Conservation (phyloP, 768 basidiomycete genomes). For the Naematelia aurantialba region DNA sequence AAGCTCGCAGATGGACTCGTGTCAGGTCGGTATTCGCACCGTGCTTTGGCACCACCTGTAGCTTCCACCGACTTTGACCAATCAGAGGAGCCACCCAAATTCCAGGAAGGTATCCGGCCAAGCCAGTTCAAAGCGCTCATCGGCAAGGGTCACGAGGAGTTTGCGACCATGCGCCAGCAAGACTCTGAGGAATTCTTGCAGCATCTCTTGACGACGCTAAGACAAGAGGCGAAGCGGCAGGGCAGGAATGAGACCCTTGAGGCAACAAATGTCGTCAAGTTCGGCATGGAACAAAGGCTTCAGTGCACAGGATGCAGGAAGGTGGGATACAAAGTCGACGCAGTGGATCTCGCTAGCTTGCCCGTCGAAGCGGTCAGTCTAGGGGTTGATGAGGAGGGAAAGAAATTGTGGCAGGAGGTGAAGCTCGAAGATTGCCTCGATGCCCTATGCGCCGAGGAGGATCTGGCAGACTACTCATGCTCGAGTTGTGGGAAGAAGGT, state of each 20-base stretch:
- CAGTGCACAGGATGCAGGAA: constrained; percentile 73
- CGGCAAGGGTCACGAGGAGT: constrained; percentile 89
- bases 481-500: constrained; percentile 68
- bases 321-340: constrained; percentile 78
- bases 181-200: constrained; percentile 93
- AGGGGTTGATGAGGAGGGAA: constrained; percentile 59
- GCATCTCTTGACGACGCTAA: constrained; percentile 69
- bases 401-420: constrained; percentile 63
- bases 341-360: constrained; percentile 71
- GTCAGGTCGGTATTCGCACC: constrained; percentile 79
- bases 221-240: constrained; percentile 52
- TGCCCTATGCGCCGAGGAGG: constrained; percentile 34
- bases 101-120: constrained; percentile 82
- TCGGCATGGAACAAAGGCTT: constrained; percentile 79
- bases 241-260: constrained; percentile 53
- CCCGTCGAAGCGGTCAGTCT: constrained; percentile 66
- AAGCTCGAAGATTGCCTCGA: constrained; percentile 60
- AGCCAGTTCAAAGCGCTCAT: constrained; percentile 80
- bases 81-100: constrained; percentile 50
- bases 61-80: constrained; percentile 31
- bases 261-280: constrained; percentile 72
- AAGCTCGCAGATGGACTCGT: constrained; percentile 90
- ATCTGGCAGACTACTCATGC: constrained; percentile 66
- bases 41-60: constrained; percentile 51
- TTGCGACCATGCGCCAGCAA: constrained; percentile 93